Base-by-base conservation (phyloP, 208 protist genomes). In the Herpetomonas tarakana region DNA sequence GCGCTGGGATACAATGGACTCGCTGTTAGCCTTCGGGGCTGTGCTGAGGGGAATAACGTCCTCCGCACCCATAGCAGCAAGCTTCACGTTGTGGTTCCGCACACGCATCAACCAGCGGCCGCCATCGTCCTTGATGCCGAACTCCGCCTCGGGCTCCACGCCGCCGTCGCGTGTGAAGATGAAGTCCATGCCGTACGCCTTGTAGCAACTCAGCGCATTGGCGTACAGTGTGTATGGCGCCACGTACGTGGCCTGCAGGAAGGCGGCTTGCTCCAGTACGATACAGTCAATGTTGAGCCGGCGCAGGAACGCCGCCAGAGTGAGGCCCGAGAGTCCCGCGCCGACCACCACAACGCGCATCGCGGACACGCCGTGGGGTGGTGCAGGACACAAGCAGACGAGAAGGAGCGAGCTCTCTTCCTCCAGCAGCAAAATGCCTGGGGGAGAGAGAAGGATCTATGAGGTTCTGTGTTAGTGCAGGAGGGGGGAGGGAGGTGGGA, bases 321-420 rank as follows among this genome's bases (percentile, higher is more conserved):
- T 85, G 24, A 93, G 70, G 35, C 90, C 90, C 0, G 86, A 88
- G 1, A 96, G 72, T 14, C 90, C 90, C 19, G 86, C 90, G 28
- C 90, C 90, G 1, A 96, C 90, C 19, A 96, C 86, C 9, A 96
- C 80, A 21, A 96, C 85, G 12, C 86, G 67, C 86, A 96, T 93
- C 12, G 21, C n/a, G n/a, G n/a, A n/a, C n/a, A n/a, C n/a, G n/a
- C n/a, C n/a, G n/a, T n/a, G n/a, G n/a, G n/a, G n/a, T n/a, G n/a
- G n/a, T n/a, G n/a, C n/a, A n/a, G n/a, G n/a, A n/a, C 19, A 45
- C 14, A 55, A 14, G 27, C 29, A 19, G 12, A 39, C 24, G 54
- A n/a, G 54, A 27, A 29, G 18, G 6, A 26, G 35, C 14, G 35
- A 2, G 45, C 39, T 9, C 39, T 25, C 27, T 46, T 2, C 19